Conservation (phyloP, 1,139 yeast species). For the Petasospora fabianii region DNA sequence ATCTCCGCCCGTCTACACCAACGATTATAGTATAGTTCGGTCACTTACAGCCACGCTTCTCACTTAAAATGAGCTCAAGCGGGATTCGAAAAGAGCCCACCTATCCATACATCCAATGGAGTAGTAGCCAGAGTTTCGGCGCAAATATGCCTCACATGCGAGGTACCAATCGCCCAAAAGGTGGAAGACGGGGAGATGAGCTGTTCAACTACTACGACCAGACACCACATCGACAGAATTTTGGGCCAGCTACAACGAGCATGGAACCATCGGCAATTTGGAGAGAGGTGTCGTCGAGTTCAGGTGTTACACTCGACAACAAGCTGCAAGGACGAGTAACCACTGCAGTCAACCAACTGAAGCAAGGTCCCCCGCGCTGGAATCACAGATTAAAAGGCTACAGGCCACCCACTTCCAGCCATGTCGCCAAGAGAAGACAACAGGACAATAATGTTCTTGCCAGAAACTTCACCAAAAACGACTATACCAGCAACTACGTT, state of each 20-base stretch:
- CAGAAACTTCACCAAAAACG: conserved; percentile 38
- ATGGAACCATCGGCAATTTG: conserved; percentile 6
- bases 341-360: conserved; percentile 6
- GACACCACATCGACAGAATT: no score
- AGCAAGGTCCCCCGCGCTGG: conserved; percentile 10
- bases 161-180: no score
- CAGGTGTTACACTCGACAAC: conserved; percentile 9
- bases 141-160: background rate
- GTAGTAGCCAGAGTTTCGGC: background rate
- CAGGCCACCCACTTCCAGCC: no score
- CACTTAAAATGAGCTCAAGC: background rate
- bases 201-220: background rate
- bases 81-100: background rate
- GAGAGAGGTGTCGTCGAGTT: conserved; percentile 11
- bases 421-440: background rate
- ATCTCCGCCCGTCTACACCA: background rate
- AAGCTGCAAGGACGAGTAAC: background rate
- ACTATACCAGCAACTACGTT: conserved; percentile 67
- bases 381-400: background rate
- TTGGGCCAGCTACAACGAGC: background rate
- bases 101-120: background rate
- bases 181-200: no score
- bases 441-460: background rate
- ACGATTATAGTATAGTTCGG: no score
- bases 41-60: background rate